Evolutionary conservation across 2,329 filamentous ascomycete species (phyloP), one percentile per base, ranked within the genome.

Genomic region (Claviceps capensis): DNA sequence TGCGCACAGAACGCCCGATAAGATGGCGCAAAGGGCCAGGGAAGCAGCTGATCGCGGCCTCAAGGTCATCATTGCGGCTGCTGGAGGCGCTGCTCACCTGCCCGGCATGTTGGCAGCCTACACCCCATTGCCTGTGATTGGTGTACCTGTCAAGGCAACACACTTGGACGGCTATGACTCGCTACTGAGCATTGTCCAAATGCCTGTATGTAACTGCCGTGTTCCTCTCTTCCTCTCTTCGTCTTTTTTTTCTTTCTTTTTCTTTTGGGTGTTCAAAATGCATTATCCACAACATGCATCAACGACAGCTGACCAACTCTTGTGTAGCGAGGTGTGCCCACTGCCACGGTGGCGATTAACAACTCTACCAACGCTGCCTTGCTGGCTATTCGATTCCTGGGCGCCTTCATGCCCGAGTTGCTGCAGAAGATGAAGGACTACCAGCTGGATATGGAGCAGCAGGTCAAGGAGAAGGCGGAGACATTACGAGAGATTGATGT

Each of bases 321-420:
- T 11, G 5, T 37, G 48, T 55, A 68, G 65, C 68, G 77, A 60
- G 85, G 85, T 13, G 78, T 83, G 48, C 86, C 86, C 9, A 82
- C 83, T 14, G 85, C 85, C 5, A 88, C 85, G 0, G 84, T 90
- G 3, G 85, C 81, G 11, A 88, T 89, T 65, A 87, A 88, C 67
- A 89, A 89, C 68, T 85, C 82, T 23, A 84, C 84, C 52, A 90
- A 89, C 60, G 86, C 86, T 0, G 85, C 81, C 0, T 71, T 88
- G 17, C 68, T 88, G n/a, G 85, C 85, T 0, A 76, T 83, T 19
- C 72, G 83, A 17, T 84, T 88, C 37, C 65, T 89, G 3, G 83
- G 82, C 3, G 66, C 77, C 3, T 72, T 69, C 40, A 76, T 83
- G 53, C 67, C 69, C 14, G 72, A 68, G n/a, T 72, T 85, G n/a